Evolutionary conservation across 2,329 filamentous ascomycete genomes (phyloP).

Genomic region (Macrophomina phaseolina): DNA sequence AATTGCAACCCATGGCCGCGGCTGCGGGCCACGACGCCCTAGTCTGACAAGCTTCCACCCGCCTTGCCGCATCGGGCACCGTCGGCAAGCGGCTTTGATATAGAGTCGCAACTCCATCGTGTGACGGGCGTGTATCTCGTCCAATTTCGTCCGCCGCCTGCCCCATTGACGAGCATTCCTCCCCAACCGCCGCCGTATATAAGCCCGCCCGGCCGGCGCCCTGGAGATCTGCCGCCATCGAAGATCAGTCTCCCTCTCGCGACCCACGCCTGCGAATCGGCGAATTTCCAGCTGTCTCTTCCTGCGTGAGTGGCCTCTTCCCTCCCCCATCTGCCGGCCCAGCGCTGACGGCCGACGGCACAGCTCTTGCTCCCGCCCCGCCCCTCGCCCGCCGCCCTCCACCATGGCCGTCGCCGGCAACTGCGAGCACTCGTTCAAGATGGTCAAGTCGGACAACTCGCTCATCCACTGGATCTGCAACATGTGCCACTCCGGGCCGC

Average conservation of each 20-base stretch:
- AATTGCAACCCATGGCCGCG: conserved; percentile 51
- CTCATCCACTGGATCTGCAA: conserved; percentile 60
- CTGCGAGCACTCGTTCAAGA: conserved; percentile 56
- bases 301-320: not conserved
- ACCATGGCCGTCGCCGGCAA: conserved; percentile 55
- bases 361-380: not conserved
- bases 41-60: conserved; percentile 42
- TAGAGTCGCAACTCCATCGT: conserved; percentile 28
- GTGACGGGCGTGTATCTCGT: conserved; percentile 37
- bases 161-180: conserved; percentile 33
- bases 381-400: conserved; percentile 26
- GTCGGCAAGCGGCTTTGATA: conserved; percentile 21
- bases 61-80: conserved; percentile 35
- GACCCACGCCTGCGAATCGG: conserved; percentile 19
- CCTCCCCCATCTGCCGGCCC: not conserved
- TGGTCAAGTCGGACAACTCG: conserved; percentile 59
- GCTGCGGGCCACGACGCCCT: conserved; percentile 50
- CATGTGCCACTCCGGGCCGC: conserved; percentile 56
- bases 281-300: conserved; percentile 7
- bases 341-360: conserved; percentile 14
- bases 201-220: conserved; percentile 18
- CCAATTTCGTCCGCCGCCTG: conserved; percentile 38
- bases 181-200: not conserved
- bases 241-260: conserved; percentile 19
- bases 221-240: conserved; percentile 26